A percentile compares a stretch with the other conserved stretches of the same genome.
Evolutionary conservation across 2,329 filamentous ascomycete genomes (phyloP).

Genomic region (Pseudogymnoascus sp.): DNA sequence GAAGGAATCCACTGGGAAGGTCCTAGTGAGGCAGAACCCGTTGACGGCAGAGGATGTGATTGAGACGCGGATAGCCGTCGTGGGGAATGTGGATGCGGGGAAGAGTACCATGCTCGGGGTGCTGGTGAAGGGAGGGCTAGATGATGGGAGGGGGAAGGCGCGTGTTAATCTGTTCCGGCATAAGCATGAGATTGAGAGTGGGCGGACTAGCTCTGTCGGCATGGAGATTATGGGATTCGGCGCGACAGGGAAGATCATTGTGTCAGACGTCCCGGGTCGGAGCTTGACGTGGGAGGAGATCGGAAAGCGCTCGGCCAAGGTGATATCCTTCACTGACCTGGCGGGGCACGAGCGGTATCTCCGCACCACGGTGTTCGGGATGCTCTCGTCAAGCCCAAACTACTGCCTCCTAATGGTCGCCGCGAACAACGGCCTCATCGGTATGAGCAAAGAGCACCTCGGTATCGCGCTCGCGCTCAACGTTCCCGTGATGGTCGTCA

Average conservation of each 20-base stretch:
- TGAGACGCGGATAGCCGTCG: conserved; percentile 91
- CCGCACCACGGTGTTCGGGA: conserved; percentile 89
- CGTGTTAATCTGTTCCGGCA: conserved; percentile 94
- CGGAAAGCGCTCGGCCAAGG: conserved; percentile 87
- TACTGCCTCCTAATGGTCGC: conserved; percentile 98
- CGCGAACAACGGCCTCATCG: conserved; percentile 92
- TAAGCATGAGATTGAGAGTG: conserved; percentile 95
- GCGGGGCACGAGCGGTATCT: conserved; percentile 94
- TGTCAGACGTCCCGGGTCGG: conserved; percentile 73
- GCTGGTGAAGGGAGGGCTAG: conserved; percentile 86
- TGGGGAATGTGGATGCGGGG: conserved; percentile 94
- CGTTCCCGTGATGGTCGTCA: conserved; percentile 93
- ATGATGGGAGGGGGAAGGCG: conserved; percentile 88
- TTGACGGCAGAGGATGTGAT: conserved; percentile 77
- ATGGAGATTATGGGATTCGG: conserved; percentile 99
- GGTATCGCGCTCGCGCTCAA: conserved; percentile 92
- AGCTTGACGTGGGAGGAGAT: conserved; percentile 97
- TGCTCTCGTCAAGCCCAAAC: conserved; percentile 89
- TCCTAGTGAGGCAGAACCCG: conserved; percentile 72
- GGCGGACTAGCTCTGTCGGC: conserved; percentile 88
- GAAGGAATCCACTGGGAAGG: conserved; percentile 72
- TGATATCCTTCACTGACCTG: conserved; percentile 92
- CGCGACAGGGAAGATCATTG: conserved; percentile 72
- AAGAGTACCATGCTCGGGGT: conserved; percentile 96
- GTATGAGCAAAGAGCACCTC: conserved; percentile 97